Conservation (phyloP, 371 early-diverging fungal genomes). For the Amoeboaphelidium protococcarum region DNA sequence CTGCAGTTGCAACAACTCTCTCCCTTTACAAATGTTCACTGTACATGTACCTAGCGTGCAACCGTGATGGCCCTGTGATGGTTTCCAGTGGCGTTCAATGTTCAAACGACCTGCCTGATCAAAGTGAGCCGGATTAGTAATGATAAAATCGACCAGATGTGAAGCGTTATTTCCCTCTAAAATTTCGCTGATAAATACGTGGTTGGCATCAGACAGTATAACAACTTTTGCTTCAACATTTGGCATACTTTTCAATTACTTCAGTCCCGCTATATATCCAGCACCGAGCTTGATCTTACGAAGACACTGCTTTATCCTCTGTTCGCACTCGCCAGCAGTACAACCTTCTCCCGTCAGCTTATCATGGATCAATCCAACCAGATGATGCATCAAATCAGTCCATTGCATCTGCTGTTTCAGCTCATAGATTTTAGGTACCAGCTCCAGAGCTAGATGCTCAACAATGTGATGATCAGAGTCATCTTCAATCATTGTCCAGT, state of each 20-base stretch:
- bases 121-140: slow-evolving; percentile 37
- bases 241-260: slow-evolving; percentile 15
- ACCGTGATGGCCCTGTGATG: slow-evolving; percentile 20
- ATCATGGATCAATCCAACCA: no score
- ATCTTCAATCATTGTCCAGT: slow-evolving; percentile 43
- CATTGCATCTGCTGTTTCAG: slow-evolving; percentile 19
- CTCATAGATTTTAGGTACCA: slow-evolving; percentile 10
- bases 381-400: slow-evolving; percentile 35
- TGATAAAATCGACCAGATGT: slow-evolving; percentile 24
- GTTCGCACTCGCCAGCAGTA: slow-evolving; percentile 18
- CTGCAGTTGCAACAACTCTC: slow-evolving; percentile 13
- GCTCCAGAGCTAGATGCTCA: slow-evolving; percentile 14
- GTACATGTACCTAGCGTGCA: slow-evolving; percentile 29
- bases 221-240: slow-evolving; percentile 22
- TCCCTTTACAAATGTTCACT: slow-evolving; percentile 46
- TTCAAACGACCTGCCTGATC: slow-evolving; percentile 22
- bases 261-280: slow-evolving; percentile 21
- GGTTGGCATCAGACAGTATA: slow-evolving; percentile 45
- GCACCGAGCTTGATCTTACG: slow-evolving; percentile 16
- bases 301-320: slow-evolving; percentile 22
- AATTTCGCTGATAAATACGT: slow-evolving; percentile 35
- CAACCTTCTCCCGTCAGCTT: slow-evolving; percentile 24
- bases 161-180: slow-evolving; percentile 23
- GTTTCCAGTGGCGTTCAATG: slow-evolving; percentile 19
- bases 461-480: slow-evolving; percentile 36